phyloP scores from a whole-genome alignment of 805 yeast species.

The Zygosaccharomyces pseudorouxii region DNA sequence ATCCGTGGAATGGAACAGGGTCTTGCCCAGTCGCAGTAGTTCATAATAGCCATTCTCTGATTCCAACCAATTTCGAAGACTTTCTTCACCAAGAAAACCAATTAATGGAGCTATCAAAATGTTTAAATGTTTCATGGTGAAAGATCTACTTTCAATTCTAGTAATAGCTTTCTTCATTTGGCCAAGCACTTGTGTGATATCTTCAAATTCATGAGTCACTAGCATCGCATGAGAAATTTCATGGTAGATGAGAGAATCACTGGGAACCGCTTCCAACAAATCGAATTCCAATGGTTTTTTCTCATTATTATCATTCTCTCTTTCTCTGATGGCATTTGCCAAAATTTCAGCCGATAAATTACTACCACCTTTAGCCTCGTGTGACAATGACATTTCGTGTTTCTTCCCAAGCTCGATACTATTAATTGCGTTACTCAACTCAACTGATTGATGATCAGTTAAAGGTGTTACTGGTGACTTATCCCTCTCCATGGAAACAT shows the following conservation, averaged over 20 bases:
- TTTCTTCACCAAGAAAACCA: constrained; percentile 3
- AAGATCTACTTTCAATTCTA: constrained; percentile 28
- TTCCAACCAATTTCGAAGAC: constrained; percentile 23
- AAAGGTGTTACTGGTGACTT: constrained; percentile 15
- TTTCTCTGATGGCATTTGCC: constrained; percentile 5
- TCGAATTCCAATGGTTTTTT: not conserved
- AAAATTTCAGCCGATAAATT: constrained; percentile 10
- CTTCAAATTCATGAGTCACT: constrained; percentile 3
- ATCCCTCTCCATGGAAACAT: constrained; percentile 10
- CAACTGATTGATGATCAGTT: constrained; percentile 15
- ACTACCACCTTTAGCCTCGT: not conserved
- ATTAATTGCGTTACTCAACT: constrained; percentile 17
- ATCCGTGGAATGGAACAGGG: constrained; percentile 26
- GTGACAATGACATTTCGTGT: not conserved
- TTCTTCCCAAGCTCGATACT: constrained; percentile 13
- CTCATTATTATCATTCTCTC: not conserved
- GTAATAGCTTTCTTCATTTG: constrained; percentile 21
- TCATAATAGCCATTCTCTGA: constrained; percentile 22
- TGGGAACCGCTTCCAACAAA: constrained; percentile 6
- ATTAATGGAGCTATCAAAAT: constrained; percentile 22
- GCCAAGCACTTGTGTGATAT: constrained; percentile 10
- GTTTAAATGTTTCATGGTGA: constrained; percentile 28
- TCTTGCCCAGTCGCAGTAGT: constrained; percentile 16
- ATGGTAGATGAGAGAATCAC: constrained; percentile 15
- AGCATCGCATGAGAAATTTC: constrained; percentile 12